These are phyloP conservation scores for Plasmodium relictum DNA, from an alignment of 169 alveolate genomes.

Conservation along the genomic window DNA sequence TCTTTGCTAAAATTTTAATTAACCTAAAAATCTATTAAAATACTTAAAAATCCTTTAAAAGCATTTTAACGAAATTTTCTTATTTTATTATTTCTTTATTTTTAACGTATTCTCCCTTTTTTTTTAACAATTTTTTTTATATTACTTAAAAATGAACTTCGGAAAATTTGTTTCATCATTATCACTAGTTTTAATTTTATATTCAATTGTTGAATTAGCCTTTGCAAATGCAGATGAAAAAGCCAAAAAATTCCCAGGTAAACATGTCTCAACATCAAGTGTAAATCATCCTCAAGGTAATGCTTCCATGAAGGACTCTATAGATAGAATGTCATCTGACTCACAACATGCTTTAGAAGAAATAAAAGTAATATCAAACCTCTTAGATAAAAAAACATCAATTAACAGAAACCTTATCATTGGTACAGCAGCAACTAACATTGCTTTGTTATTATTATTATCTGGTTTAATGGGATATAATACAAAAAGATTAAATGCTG, in stretches of 20 bases:
- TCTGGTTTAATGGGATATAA: slow-evolving; percentile 44
- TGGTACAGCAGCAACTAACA: slow-evolving; percentile 27
- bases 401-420: slow-evolving; percentile 22
- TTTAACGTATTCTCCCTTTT: not conserved
- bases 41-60: too few relatives aligned
- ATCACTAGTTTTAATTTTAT: slow-evolving; percentile 10
- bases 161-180: slow-evolving; percentile 15
- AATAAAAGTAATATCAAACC: slow-evolving; percentile 4
- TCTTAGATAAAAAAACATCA: slow-evolving; percentile 25
- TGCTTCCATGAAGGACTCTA: slow-evolving; percentile 11
- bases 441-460: slow-evolving; percentile 4
- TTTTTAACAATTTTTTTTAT: not conserved
- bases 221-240: slow-evolving; percentile 30
- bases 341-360: slow-evolving; percentile 33
- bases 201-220: not conserved
- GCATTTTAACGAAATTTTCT: not conserved
- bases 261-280: not conserved
- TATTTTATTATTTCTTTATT: not conserved
- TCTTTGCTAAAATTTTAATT: too few relatives aligned
- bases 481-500: not conserved
- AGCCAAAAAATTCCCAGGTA: slow-evolving; percentile 15
- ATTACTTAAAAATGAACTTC: slow-evolving; percentile 32
- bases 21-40: too few relatives aligned
- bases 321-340: slow-evolving; percentile 4
- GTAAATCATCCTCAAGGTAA: not conserved